Conservation (phyloP, 1,284 basidiomycete species). For the Athelia sp. region DNA sequence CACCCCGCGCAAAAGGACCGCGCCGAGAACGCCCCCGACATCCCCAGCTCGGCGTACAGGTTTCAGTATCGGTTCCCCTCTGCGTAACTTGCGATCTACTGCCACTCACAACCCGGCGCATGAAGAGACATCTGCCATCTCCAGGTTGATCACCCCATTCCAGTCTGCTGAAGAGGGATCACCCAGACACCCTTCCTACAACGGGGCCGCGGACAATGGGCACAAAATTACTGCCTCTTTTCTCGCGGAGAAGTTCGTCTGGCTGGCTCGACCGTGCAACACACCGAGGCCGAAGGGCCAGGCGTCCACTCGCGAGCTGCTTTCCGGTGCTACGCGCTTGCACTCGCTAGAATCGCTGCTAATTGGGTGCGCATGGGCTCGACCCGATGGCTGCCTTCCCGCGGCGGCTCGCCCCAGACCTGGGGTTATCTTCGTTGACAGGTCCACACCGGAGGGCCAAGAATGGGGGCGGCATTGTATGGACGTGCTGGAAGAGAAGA, state of each 20-base stretch:
- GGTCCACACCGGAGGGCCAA: neutral
- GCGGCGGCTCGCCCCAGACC: neutral
- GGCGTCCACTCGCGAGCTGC: neutral
- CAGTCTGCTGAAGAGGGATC: neutral
- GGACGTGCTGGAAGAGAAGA: neutral
- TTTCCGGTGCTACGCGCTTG: slow-evolving; percentile 13
- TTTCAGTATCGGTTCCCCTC: neutral
- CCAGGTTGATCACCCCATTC: neutral
- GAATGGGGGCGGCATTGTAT: neutral
- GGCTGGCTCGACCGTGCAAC: slow-evolving; percentile 1
- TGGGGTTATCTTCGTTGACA: slow-evolving; percentile 1
- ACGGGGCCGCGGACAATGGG: neutral
- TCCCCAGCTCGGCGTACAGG: too few relatives aligned
- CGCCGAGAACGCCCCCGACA: too few relatives aligned
- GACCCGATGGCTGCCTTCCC: neutral
- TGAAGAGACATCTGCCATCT: neutral
- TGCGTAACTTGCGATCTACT: neutral
- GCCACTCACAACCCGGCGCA: neutral
- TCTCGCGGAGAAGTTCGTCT: neutral
- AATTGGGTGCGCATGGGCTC: slow-evolving; percentile 29
- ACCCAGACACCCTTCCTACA: neutral
- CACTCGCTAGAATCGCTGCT: slow-evolving; percentile 34
- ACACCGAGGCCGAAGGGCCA: neutral
- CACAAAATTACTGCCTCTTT: neutral
- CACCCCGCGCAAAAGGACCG: too few relatives aligned